Evolutionary conservation across 1,284 basidiomycete species (phyloP).

Genomic region (Pyrrhoderma lamaoense): DNA sequence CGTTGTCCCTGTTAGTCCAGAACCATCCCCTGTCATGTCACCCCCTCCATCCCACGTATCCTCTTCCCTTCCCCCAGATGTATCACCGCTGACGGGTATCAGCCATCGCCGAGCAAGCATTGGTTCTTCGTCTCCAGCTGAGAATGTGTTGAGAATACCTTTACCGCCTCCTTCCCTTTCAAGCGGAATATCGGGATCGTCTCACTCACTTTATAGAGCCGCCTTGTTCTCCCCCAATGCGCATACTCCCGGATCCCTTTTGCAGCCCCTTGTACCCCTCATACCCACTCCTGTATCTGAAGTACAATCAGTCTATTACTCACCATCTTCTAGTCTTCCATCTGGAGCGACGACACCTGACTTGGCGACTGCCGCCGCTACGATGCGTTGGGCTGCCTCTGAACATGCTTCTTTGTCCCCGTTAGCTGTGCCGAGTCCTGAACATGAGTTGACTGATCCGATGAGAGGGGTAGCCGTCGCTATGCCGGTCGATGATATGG

Average conservation of each 20-base stretch:
- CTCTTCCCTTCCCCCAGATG: slow-evolving; percentile 6
- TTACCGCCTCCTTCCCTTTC: slow-evolving; percentile 13
- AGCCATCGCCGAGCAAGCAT: slow-evolving; percentile 16
- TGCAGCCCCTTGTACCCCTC: slow-evolving; percentile 26
- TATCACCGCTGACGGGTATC: slow-evolving; percentile 9
- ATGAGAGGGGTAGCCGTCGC: slow-evolving; percentile 65
- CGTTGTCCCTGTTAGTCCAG: neutral
- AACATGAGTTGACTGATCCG: slow-evolving; percentile 80
- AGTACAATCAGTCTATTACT: slow-evolving; percentile 19
- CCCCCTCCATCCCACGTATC: neutral
- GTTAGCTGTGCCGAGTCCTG: slow-evolving; percentile 76
- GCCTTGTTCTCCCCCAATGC: slow-evolving; percentile 9
- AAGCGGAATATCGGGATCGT: neutral
- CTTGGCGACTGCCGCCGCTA: slow-evolving; percentile 65
- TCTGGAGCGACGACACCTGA: slow-evolving; percentile 35
- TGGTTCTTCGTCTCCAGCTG: slow-evolving; percentile 9
- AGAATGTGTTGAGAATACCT: slow-evolving; percentile 11
- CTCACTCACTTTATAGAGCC: neutral
- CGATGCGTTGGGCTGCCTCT: slow-evolving; percentile 71
- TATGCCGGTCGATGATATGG: slow-evolving; percentile 37
- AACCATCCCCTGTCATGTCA: neutral
- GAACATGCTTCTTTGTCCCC: slow-evolving; percentile 70
- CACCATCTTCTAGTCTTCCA: slow-evolving; percentile 20
- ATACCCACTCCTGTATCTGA: slow-evolving; percentile 24
- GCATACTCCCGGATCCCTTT: slow-evolving; percentile 7